phyloP scores from a whole-genome alignment of 139 green algal species.

The Chlorella sp. region DNA sequence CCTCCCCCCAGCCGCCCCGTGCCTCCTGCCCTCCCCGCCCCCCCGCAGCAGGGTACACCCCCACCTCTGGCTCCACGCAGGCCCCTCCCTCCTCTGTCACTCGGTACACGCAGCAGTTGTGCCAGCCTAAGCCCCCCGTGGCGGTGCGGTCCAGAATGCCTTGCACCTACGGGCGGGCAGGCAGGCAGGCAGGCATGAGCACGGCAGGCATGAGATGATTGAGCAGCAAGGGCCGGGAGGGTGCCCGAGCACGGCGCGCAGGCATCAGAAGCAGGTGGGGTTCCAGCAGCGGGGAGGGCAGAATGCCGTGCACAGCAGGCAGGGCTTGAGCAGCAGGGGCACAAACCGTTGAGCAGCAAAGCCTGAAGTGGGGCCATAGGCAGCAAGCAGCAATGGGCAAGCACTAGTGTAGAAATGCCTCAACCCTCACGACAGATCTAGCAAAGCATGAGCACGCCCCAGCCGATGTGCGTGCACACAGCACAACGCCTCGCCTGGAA shows the following conservation, averaged over 20 bases:
- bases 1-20: neutral
- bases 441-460: too few relatives aligned
- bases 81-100: conserved; percentile 15
- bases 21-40: neutral
- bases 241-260: too few relatives aligned
- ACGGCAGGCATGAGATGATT: neutral
- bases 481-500: too few relatives aligned
- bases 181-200: neutral
- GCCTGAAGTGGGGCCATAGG: too few relatives aligned
- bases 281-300: neutral
- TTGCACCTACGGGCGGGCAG: conserved; percentile 10
- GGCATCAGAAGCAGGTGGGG: too few relatives aligned
- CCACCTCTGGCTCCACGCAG: conserved; percentile 32
- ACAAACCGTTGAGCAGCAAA: too few relatives aligned
- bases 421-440: too few relatives aligned
- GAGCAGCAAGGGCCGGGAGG: neutral
- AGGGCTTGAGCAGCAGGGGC: neutral
- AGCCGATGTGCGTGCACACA: too few relatives aligned
- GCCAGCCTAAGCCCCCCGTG: conserved; percentile 31
- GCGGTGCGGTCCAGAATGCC: conserved; percentile 4
- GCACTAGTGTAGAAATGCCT: too few relatives aligned
- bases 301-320: neutral
- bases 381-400: too few relatives aligned
- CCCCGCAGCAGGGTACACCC: neutral
- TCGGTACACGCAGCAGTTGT: conserved; percentile 39